Evolutionary conservation across 352 stramenopile species (phyloP).

Genomic region (Elongisporangium senticosum): DNA sequence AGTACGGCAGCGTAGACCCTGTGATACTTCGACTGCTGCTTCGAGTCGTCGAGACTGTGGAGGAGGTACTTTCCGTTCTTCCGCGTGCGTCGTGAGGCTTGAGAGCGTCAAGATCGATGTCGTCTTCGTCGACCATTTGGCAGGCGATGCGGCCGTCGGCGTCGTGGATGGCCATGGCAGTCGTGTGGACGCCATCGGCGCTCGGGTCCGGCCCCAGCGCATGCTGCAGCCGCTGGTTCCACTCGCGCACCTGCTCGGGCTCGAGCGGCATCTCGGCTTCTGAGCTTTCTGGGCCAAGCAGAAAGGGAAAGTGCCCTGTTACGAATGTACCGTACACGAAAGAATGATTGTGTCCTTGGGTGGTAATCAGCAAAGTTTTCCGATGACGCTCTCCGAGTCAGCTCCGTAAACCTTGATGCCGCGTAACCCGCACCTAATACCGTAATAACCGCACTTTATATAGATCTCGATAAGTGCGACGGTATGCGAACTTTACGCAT

Average conservation of each 20-base stretch:
- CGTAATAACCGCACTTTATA: neutral
- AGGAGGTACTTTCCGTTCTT: conserved; percentile 4
- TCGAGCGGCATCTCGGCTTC: neutral
- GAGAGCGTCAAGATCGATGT: conserved; percentile 20
- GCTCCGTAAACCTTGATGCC: neutral
- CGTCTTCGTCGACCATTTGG: conserved; percentile 11
- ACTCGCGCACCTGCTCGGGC: neutral
- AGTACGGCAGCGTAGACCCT: conserved; percentile 8
- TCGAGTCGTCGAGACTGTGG: conserved; percentile 3
- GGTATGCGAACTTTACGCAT: neutral
- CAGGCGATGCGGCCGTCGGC: neutral
- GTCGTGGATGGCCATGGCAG: neutral
- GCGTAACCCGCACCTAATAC: no score
- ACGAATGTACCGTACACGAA: neutral
- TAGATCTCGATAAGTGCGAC: neutral
- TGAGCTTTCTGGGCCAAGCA: neutral
- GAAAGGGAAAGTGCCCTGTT: neutral
- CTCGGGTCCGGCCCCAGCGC: neutral
- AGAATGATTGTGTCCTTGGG: neutral
- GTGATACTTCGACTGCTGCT: neutral
- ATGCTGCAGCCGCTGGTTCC: neutral
- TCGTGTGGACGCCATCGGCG: neutral
- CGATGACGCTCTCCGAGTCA: neutral
- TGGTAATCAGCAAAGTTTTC: neutral
- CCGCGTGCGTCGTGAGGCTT: conserved; percentile 4